Evolutionary conservation across 2,329 filamentous ascomycete species (phyloP).

Genomic region (Hymenoscyphus fraxineus): DNA sequence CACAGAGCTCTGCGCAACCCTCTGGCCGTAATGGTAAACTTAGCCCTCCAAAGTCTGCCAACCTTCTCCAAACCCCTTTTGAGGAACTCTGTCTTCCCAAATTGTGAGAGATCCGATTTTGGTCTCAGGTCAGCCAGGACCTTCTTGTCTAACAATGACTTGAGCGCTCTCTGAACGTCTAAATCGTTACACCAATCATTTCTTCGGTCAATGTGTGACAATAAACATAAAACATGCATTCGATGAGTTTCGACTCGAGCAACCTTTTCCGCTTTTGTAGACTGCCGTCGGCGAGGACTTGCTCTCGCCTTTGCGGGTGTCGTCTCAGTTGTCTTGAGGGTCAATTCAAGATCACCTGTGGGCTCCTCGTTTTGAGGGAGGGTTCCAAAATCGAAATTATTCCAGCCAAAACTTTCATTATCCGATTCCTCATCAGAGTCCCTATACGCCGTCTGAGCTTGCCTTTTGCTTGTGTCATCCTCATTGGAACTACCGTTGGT

Average conservation of each 20-base stretch:
- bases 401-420: slow-evolving; percentile 58
- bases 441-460: slow-evolving; percentile 39
- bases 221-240: slow-evolving; percentile 75
- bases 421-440: slow-evolving; percentile 52
- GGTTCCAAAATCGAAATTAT: slow-evolving; percentile 50
- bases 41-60: slow-evolving; percentile 61
- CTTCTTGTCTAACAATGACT: slow-evolving; percentile 61
- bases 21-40: slow-evolving; percentile 67
- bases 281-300: slow-evolving; percentile 41
- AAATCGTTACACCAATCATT: slow-evolving; percentile 88
- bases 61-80: slow-evolving; percentile 73
- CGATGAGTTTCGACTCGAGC: slow-evolving; percentile 77
- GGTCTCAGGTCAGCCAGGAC: slow-evolving; percentile 67
- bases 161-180: slow-evolving; percentile 62
- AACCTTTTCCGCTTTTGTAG: slow-evolving; percentile 51
- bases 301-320: slow-evolving; percentile 19
- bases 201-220: slow-evolving; percentile 71
- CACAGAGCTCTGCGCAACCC: slow-evolving; percentile 71
- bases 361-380: slow-evolving; percentile 29
- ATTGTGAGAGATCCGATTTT: slow-evolving; percentile 63
- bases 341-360: slow-evolving; percentile 34
- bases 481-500: slow-evolving; percentile 3
- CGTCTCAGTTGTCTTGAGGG: slow-evolving; percentile 20
- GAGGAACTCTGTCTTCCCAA: slow-evolving; percentile 70
- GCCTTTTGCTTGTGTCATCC: slow-evolving; percentile 14